phyloP scores from a whole-genome alignment of 441 rosid species.

The Brassica balearica region DNA sequence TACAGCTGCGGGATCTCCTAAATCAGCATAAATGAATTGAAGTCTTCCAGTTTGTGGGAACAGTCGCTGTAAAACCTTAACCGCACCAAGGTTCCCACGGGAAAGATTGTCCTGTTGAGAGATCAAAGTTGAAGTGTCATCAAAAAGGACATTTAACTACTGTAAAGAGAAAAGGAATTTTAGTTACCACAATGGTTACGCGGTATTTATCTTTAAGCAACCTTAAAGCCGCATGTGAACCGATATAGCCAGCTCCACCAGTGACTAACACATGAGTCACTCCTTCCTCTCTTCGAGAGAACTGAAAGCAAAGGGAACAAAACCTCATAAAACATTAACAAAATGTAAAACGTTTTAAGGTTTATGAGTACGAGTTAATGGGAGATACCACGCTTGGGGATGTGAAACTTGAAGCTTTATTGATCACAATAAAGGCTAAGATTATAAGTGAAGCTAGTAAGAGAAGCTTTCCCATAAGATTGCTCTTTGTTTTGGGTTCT shows the following conservation, averaged over 20 bases:
- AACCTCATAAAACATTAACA: neutral
- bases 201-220: constrained; percentile 76
- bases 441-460: constrained; percentile 73
- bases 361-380: constrained; percentile 1
- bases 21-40: constrained; percentile 84
- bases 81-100: constrained; percentile 90
- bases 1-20: constrained; percentile 88
- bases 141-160: neutral
- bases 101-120: constrained; percentile 87
- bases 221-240: constrained; percentile 88
- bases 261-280: constrained; percentile 90
- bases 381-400: constrained; percentile 65
- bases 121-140: constrained; percentile 1
- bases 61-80: constrained; percentile 72
- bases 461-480: constrained; percentile 68
- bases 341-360: neutral
- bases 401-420: constrained; percentile 71
- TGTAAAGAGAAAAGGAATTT: neutral
- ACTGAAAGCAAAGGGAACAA: constrained; percentile 46
- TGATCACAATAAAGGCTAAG: constrained; percentile 79
- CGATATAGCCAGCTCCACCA: constrained; percentile 97
- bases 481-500: constrained; percentile 76
- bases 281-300: constrained; percentile 68
- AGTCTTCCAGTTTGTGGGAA: constrained; percentile 95
- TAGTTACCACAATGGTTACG: constrained; percentile 79